Evolutionary conservation across 2,329 filamentous ascomycete genomes (phyloP), one percentile per base, ranked within the genome.

Genomic region (Fusarium camptoceras): DNA sequence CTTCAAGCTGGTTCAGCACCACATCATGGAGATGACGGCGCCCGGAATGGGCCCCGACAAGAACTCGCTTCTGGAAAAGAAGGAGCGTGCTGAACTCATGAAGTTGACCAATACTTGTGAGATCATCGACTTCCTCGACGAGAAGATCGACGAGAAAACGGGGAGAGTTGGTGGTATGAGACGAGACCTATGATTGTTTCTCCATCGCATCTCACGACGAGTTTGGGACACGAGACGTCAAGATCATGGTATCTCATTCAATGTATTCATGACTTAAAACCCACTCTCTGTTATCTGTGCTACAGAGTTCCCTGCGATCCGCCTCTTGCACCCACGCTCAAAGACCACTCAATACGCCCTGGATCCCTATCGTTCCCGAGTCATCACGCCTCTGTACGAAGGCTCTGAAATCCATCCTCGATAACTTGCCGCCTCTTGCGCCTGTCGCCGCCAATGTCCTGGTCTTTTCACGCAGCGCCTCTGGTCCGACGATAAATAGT

Each of bases 381-480:
- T 98, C 95, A 78, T 98, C 95, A 66, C 95, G 87, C 81, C 89
- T 91, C 78, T 93, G 86, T 64, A 98, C 90, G 86, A 95, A 98
- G 3, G 91, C 90, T 81, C 92, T 91, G 78, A 98, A 90, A 76
- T 93, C 91, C 25, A 88, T 84, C 83, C 90, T 92, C 65, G 82
- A 85, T 75, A 88, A 80, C 78, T 86, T 89, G 76, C 85, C 88
- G 76, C 85, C 88, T 25, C 84, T 84, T 31, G 76, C 81, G 37
- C 79, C 81, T 53, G 76, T 78, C 61, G 79, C 79, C 66, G 77
- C 84, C 63, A 91, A 80, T 63, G 87, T 89, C 59, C 91, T 84
- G 55, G 90, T 87, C 74, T 92, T 87, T 80, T 94, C 92, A 51
- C 89, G 84, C 64, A 94, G 82, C 37, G 92, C 92, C 79, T 94